phyloP scores from a whole-genome alignment of 495 filamentous ascomycete species.

The Zalerion maritima region DNA sequence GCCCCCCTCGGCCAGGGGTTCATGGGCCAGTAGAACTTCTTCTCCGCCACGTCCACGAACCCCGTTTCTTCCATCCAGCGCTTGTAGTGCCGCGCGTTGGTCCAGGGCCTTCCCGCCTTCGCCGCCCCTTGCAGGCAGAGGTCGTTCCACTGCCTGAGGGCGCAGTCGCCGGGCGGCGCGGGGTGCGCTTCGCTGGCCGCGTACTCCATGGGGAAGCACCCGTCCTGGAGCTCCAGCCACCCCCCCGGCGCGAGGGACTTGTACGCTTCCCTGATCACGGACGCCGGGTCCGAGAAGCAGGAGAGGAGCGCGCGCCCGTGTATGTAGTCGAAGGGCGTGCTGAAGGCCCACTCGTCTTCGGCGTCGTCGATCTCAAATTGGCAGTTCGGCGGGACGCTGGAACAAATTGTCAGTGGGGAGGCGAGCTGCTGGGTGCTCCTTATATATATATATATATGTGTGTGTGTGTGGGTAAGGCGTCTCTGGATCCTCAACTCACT shows the following conservation, averaged over 20 bases:
- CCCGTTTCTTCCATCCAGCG: slow-evolving; percentile 21
- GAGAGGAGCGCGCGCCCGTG: slow-evolving; percentile 29
- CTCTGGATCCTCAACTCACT: slow-evolving; percentile 13
- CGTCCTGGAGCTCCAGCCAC: slow-evolving; percentile 37
- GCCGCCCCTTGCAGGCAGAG: slow-evolving; percentile 14
- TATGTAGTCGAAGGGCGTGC: slow-evolving; percentile 32
- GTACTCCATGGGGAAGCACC: slow-evolving; percentile 18
- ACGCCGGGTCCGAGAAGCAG: slow-evolving; percentile 27
- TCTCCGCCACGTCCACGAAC: slow-evolving; percentile 29
- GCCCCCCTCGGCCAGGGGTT: slow-evolving; percentile 37
- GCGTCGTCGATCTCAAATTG: slow-evolving; percentile 36
- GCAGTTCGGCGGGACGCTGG: slow-evolving; percentile 29
- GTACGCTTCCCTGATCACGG: slow-evolving; percentile 26
- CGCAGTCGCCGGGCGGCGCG: slow-evolving; percentile 12
- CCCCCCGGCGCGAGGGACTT: slow-evolving; percentile 32
- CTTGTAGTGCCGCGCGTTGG: slow-evolving; percentile 12
- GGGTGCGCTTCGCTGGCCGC: slow-evolving; percentile 15
- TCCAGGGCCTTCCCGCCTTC: slow-evolving; percentile 12
- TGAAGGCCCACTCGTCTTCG: slow-evolving; percentile 34
- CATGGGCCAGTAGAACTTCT: slow-evolving; percentile 31
- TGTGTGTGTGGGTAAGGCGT: slow-evolving; percentile 1
- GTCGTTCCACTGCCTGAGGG: slow-evolving; percentile 17
- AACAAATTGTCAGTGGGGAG: slow-evolving; percentile 10
- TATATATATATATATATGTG: slow-evolving; percentile 1
- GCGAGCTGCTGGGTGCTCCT: slow-evolving; percentile 10